A percentile compares a stretch with the other conserved stretches of the same genome.
Conservation (phyloP, 2,329 filamentous ascomycete genomes). For the Talaromyces funiculosus region DNA sequence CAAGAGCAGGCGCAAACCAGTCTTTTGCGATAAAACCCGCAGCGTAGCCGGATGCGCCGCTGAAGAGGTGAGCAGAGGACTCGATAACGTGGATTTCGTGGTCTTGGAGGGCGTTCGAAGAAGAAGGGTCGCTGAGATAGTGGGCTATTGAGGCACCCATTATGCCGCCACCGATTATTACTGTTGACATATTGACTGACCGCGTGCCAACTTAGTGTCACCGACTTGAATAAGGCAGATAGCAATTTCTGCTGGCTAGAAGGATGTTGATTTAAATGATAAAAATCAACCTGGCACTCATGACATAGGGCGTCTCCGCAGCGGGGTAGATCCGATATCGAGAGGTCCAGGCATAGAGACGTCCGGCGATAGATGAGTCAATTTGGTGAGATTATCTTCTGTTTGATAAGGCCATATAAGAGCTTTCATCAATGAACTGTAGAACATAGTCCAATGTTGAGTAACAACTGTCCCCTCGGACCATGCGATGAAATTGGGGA, state of each 20-base stretch:
- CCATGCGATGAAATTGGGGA: background rate
- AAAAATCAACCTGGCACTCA: background rate
- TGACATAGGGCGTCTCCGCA: slow-evolving; percentile 11
- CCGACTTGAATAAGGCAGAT: background rate
- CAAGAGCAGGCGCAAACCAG: slow-evolving; percentile 59
- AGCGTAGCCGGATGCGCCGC: slow-evolving; percentile 67
- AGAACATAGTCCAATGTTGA: background rate
- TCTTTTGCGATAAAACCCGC: slow-evolving; percentile 69
- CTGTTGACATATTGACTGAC: slow-evolving; percentile 45
- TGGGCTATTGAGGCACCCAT: slow-evolving; percentile 67
- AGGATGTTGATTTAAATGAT: background rate
- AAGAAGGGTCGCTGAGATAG: slow-evolving; percentile 53
- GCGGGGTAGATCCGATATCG: slow-evolving; percentile 4
- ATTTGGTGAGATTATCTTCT: background rate
- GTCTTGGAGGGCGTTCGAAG: slow-evolving; percentile 17
- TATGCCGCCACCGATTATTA: slow-evolving; percentile 65
- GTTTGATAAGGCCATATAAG: too few relatives aligned
- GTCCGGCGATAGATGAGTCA: background rate
- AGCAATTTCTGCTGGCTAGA: background rate
- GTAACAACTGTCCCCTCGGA: background rate
- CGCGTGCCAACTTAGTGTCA: too few relatives aligned
- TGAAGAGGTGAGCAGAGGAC: slow-evolving; percentile 57
- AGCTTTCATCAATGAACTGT: too few relatives aligned
- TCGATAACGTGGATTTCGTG: slow-evolving; percentile 54
- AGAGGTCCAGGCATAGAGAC: background rate